These are phyloP conservation scores for Colletotrichum abscissum DNA, from an alignment of 2,329 filamentous ascomycete genomes.

Conservation along the genomic window DNA sequence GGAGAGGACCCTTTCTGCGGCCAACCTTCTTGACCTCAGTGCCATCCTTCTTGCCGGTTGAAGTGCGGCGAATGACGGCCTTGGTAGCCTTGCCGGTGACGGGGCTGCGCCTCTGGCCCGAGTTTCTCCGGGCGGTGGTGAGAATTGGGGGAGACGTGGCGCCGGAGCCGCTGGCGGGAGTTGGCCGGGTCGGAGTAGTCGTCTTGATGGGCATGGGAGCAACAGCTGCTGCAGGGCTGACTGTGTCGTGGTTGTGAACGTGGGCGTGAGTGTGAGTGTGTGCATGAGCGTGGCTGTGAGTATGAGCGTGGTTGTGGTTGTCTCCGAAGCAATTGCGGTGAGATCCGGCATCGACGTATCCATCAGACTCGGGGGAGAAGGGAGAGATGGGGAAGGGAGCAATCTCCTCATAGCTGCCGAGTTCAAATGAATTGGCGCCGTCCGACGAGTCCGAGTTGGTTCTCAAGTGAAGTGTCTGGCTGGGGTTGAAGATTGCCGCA, in stretches of 20 bases:
- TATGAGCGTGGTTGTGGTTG: slow-evolving; percentile 55
- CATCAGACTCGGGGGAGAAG: slow-evolving; percentile 86
- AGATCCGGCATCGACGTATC: slow-evolving; percentile 70
- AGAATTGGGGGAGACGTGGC: slow-evolving; percentile 71
- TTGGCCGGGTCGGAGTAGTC: slow-evolving; percentile 67
- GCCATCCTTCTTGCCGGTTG: slow-evolving; percentile 81
- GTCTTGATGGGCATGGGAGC: slow-evolving; percentile 78
- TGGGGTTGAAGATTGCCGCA: slow-evolving; percentile 87
- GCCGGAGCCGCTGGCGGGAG: slow-evolving; percentile 71
- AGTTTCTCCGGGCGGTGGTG: slow-evolving; percentile 71
- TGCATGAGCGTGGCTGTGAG: slow-evolving; percentile 48
- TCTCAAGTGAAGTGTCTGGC: slow-evolving; percentile 88
- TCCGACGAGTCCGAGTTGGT: slow-evolving; percentile 89
- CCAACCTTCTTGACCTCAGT: slow-evolving; percentile 91
- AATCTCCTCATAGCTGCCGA: slow-evolving; percentile 87
- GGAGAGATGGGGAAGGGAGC: slow-evolving; percentile 77
- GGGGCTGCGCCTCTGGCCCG: slow-evolving; percentile 79
- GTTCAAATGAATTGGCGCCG: slow-evolving; percentile 71
- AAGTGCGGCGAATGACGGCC: slow-evolving; percentile 83
- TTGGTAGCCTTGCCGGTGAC: slow-evolving; percentile 82
- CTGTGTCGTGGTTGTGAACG: slow-evolving; percentile 58
- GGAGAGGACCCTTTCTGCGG: slow-evolving; percentile 86
- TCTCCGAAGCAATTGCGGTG: slow-evolving; percentile 74
- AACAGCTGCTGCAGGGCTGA: slow-evolving; percentile 76
- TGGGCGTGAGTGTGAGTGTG: slow-evolving; percentile 47